Evolutionary conservation across 306 rosid species (phyloP), one percentile per base, ranked within the genome.

Genomic region (Elaeagnus macrophylla): DNA sequence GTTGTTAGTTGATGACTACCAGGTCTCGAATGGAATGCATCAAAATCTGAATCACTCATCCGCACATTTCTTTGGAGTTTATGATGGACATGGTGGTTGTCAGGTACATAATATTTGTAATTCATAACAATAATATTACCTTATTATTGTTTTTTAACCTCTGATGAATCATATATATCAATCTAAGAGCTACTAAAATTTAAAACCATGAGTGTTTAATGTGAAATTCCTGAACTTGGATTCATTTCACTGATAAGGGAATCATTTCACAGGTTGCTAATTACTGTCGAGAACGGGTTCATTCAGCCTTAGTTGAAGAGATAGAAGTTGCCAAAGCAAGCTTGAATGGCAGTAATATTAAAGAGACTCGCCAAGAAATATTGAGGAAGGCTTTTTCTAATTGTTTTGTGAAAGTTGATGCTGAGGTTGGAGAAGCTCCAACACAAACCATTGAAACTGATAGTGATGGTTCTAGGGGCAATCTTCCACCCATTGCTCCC

Each of bases 51-150:
- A 55, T 60, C 37, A 39, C n/a, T 65, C 74, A 13, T 37, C 9
- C 32, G 81, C 81, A 56, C 94, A 81, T 71, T 87, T 87, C 74
- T 81, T 77, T 46, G 89, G 83, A 37, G 89, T 83, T 67, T 87
- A 81, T 53, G 96, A 87, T 79, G 96, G 94, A 48, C 96, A 87
- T 62, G 89, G 96, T 0, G 94, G 96, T 48, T 67, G 59, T 54
- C 83, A 83, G 96, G 96, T 83, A 67, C 32, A 25, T 25, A 25
- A 25, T 25, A 25, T 25, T 25, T 25, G 32, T 25, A 25, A 25
- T 25, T 25, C 32, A 25, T 25, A 5, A 25, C 32, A 25, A 25
- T 25, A 25, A 25, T 25, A 25, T 25, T 1, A 25, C 32, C 32
- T 25, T 25, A 2, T 25, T 25, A 5, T 25, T 25, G 32, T 25